Percentiles rank a stretch among this genome's conserved stretches.
Conservation (phyloP, 192 early-diverging fungal genomes). For the Coemansia sp. region DNA sequence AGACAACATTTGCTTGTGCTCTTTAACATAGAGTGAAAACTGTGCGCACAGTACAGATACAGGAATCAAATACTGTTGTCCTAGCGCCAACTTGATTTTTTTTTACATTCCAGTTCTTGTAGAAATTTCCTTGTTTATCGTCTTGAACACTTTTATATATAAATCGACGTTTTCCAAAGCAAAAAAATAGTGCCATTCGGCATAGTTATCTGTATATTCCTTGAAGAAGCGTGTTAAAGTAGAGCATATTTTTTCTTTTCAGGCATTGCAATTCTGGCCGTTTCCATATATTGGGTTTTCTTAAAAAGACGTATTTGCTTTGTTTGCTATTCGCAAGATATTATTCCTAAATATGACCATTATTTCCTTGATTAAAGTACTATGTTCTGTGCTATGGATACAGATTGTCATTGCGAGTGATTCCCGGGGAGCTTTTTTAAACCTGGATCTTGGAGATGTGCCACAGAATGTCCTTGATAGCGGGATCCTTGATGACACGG, state of each 20-base stretch:
- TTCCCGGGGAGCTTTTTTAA: background rate
- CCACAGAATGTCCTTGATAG: constrained; percentile 26
- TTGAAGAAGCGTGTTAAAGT: background rate
- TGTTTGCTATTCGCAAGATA: background rate
- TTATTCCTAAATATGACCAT: background rate
- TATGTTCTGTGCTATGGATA: background rate
- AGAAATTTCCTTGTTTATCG: background rate
- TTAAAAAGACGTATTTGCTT: background rate
- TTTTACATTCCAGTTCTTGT: background rate
- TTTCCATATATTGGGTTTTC: background rate
- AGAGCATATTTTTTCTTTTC: background rate
- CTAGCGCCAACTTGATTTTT: background rate
- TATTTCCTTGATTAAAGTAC: background rate
- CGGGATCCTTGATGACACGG: constrained; percentile 31
- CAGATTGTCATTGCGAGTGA: background rate
- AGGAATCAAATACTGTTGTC: background rate
- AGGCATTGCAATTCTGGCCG: no score
- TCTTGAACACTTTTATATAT: background rate
- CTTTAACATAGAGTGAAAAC: background rate
- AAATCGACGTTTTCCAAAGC: background rate
- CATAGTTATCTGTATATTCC: background rate
- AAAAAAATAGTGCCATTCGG: background rate
- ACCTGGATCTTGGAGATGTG: constrained; percentile 17
- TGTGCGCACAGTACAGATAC: background rate
- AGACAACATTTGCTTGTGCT: background rate